These are phyloP conservation scores for Coemansia sp. DNA, from an alignment of 192 early-diverging fungal genomes.

Conservation along the genomic window DNA sequence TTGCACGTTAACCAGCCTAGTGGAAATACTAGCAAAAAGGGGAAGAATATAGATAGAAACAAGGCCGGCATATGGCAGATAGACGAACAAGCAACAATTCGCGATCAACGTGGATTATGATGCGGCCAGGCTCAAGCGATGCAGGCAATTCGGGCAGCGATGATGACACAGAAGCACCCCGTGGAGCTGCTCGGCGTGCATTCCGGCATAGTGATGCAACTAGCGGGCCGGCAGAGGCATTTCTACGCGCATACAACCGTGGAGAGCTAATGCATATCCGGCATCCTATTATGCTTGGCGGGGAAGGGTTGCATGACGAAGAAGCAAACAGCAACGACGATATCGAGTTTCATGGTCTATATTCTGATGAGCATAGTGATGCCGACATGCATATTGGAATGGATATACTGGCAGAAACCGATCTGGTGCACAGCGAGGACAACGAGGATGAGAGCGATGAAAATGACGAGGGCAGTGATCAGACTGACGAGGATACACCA, in stretches of 20 bases:
- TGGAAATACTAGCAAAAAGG: no score
- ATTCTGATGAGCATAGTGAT: not conserved
- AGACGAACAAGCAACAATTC: conserved; percentile 20
- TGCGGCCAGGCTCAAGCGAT: conserved; percentile 8
- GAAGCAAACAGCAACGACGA: not conserved
- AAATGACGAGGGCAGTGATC: conserved; percentile 11
- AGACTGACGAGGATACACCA: not conserved
- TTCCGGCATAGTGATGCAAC: not conserved
- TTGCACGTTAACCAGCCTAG: no score
- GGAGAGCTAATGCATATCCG: not conserved
- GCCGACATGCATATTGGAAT: conserved; percentile 2
- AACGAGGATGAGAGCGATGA: conserved; percentile 23
- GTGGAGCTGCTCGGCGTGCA: not conserved
- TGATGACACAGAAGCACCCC: not conserved
- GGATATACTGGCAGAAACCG: conserved; percentile 1
- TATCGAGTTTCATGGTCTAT: not conserved
- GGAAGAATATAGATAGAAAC: no score
- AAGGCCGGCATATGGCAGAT: conserved; percentile 16
- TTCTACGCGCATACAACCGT: conserved; percentile 4
- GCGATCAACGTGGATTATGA: conserved; percentile 43
- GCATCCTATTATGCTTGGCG: not conserved
- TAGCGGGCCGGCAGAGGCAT: not conserved
- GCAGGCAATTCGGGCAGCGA: not conserved
- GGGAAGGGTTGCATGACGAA: conserved; percentile 1
- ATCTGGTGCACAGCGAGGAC: conserved; percentile 1